These are phyloP conservation scores for Ogataea dorogensis DNA, from an alignment of 805 yeast genomes.

Conservation along the genomic window DNA sequence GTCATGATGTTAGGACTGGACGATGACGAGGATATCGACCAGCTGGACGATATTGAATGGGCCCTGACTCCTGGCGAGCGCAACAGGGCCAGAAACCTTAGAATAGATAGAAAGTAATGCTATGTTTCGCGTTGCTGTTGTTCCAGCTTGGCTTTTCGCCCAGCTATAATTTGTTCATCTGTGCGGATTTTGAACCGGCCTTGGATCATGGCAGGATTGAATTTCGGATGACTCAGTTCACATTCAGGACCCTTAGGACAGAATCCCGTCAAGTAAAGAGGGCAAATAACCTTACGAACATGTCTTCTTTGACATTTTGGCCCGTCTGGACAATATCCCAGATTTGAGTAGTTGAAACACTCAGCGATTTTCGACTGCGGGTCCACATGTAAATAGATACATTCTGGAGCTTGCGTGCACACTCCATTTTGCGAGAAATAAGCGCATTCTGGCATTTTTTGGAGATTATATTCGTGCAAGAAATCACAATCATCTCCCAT, in stretches of 20 bases:
- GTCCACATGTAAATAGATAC: slow-evolving; percentile 88
- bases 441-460: slow-evolving; percentile 96
- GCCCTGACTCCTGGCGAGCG: slow-evolving; percentile 76
- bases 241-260: slow-evolving; percentile 88
- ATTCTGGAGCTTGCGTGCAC: slow-evolving; percentile 92
- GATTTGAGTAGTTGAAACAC: slow-evolving; percentile 71
- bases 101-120: slow-evolving; percentile 41
- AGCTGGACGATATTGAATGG: slow-evolving; percentile 50
- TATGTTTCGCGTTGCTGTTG: slow-evolving; percentile 21
- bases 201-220: slow-evolving; percentile 45
- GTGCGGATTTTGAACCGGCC: slow-evolving; percentile 45
- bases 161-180: slow-evolving; percentile 37
- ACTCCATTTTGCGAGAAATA: slow-evolving; percentile 79
- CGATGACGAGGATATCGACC: slow-evolving; percentile 47
- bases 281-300: slow-evolving; percentile 72
- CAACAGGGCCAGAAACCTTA: slow-evolving; percentile 53
- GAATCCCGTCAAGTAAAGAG: slow-evolving; percentile 80
- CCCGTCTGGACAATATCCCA: slow-evolving; percentile 92
- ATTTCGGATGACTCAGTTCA: slow-evolving; percentile 80
- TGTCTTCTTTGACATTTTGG: slow-evolving; percentile 84
- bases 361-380: slow-evolving; percentile 86
- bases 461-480: slow-evolving; percentile 87
- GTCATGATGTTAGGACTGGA: slow-evolving; percentile 81
- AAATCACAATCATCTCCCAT: slow-evolving; percentile 96
- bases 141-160: slow-evolving; percentile 27